Evolutionary conservation across 148 eudicot species (phyloP), one percentile per base, ranked within the genome.

Genomic region (Fagopyrum tataricum): DNA sequence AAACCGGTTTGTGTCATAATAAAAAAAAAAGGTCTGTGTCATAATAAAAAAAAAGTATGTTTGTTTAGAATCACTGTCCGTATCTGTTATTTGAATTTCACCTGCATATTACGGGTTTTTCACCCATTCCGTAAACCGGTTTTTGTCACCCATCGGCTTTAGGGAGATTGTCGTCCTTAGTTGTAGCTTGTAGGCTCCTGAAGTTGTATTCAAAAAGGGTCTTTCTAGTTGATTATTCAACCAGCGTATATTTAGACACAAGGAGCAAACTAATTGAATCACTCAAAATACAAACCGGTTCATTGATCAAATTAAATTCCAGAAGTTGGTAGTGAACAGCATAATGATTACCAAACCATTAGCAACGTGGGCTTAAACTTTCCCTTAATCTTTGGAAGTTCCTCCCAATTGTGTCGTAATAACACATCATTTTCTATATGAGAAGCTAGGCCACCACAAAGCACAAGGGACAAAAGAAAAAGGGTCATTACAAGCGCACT

Each of bases 331-430:
- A 15, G 18, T 51, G 18, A 56, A 8, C 62, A 56, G 20, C 37
- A 56, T 56, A 31, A 31, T 31, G 26, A 56, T 20, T 56, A 21
- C 62, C 20, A 20, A 5, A 6, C 67, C 67, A 59, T 26, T 26
- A 59, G 4, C n/a, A 59, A 24, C 40, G 4, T 55, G 40, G 3
- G 14, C 67, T n/a, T 11, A 10, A 26, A 12, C 42, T 31, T 62
- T 62, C 67, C 67, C 67, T 62, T 62, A 12, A 62, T 13, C 41
- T 26, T 26, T 61, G 67, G 67, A 61, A 40, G 66, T 17, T 61
- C 8, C 11, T 26, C 39, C 15, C 67, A 14, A 8, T 61, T 61
- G 6, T 56, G 7, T 26, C 62, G 0, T 56, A 24, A 61, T 23
- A 61, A 61, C 41, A 61, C 67, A 26, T 61, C 41, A 61, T 10